Evolutionary conservation across 257 asterid species (phyloP).

Genomic region (Gynochthodes officinalis): DNA sequence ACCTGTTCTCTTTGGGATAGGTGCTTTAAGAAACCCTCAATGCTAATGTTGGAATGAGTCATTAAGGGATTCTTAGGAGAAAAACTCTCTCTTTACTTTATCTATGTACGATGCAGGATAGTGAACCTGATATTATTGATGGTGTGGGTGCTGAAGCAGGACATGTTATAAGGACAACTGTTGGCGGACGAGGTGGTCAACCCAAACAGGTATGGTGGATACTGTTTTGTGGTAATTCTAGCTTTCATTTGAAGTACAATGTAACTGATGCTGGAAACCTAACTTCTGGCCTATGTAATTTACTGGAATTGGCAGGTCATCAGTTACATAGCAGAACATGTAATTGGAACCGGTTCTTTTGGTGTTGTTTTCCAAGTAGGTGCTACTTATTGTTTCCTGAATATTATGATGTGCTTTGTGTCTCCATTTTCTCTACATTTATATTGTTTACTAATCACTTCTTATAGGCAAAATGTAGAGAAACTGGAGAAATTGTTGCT

Average conservation of each 20-base stretch:
- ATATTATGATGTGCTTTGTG: slow-evolving; percentile 10
- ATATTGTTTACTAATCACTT: slow-evolving; percentile 23
- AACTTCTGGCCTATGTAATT: slow-evolving; percentile 4
- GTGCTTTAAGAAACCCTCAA: background rate
- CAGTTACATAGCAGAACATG: slow-evolving; percentile 95
- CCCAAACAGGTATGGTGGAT: slow-evolving; percentile 67
- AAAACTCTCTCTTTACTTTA: slow-evolving; percentile 1
- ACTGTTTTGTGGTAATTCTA: slow-evolving; percentile 20
- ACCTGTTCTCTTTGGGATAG: background rate
- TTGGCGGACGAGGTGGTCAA: slow-evolving; percentile 94
- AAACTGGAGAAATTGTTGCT: slow-evolving; percentile 94
- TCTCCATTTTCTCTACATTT: slow-evolving; percentile 9
- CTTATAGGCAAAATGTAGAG: slow-evolving; percentile 89
- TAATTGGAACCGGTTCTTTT: slow-evolving; percentile 95
- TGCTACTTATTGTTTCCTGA: slow-evolving; percentile 16
- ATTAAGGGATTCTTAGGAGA: background rate
- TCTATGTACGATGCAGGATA: slow-evolving; percentile 59
- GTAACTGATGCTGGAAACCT: slow-evolving; percentile 11
- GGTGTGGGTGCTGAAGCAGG: slow-evolving; percentile 97
- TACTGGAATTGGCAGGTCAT: slow-evolving; percentile 56
- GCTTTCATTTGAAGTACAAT: slow-evolving; percentile 21
- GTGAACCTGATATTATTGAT: slow-evolving; percentile 87
- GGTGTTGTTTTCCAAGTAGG: slow-evolving; percentile 95
- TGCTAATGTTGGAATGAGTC: background rate
- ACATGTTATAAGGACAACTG: slow-evolving; percentile 78